phyloP scores from a whole-genome alignment of 768 basidiomycete species.

The Lactifluus hygrophoroides region DNA sequence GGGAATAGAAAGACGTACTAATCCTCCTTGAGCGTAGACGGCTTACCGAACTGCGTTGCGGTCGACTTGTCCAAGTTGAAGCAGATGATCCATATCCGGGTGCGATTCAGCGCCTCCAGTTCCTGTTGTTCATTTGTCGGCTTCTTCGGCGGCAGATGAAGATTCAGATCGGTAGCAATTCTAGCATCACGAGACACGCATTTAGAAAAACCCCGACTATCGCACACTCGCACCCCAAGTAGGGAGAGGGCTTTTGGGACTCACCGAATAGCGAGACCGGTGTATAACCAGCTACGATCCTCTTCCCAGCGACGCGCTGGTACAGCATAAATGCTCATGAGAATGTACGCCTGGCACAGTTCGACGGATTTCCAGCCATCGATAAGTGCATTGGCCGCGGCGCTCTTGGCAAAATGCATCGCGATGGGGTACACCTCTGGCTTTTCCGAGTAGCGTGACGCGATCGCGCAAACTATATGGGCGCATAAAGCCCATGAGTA shows the following conservation, averaged over 20 bases:
- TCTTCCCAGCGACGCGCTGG: conserved; percentile 81
- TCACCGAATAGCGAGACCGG: conserved; percentile 81
- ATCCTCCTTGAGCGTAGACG: conserved; percentile 61
- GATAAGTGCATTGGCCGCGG: conserved; percentile 70
- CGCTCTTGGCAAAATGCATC: conserved; percentile 69
- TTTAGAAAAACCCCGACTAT: background rate
- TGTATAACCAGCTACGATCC: conserved; percentile 82
- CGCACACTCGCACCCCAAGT: conserved; percentile 19
- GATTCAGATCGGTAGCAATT: conserved; percentile 81
- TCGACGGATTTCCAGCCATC: conserved; percentile 77
- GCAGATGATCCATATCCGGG: conserved; percentile 84
- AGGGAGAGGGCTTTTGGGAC: conserved; percentile 13
- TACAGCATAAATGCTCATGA: conserved; percentile 68
- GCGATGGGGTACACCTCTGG: conserved; percentile 59
- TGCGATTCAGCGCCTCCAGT: conserved; percentile 82
- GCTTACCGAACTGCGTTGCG: conserved; percentile 82
- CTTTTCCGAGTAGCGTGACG: conserved; percentile 71
- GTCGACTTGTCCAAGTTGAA: conserved; percentile 88
- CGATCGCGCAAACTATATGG: conserved; percentile 69
- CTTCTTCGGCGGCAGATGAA: conserved; percentile 67
- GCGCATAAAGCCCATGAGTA: background rate
- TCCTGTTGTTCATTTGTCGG: conserved; percentile 74
- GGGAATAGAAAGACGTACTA: conserved; percentile 56
- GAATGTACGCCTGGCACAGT: conserved; percentile 74
- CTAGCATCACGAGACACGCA: conserved; percentile 31